These are phyloP conservation scores for Ophiostoma quercus DNA, from an alignment of 2,329 filamentous ascomycete species.

Conservation along the genomic window DNA sequence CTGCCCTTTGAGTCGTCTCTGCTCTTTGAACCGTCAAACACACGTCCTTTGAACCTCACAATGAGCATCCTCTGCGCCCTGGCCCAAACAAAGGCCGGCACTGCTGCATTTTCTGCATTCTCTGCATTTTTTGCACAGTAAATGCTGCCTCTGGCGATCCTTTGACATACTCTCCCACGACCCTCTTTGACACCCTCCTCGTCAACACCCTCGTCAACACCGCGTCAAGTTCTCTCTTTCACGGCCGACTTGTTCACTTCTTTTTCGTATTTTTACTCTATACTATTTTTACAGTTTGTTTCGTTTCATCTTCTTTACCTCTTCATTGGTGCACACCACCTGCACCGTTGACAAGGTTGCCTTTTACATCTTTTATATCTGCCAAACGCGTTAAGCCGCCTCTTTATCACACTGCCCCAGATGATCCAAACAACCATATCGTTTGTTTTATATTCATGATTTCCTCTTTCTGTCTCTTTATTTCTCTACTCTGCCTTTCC, in stretches of 20 bases:
- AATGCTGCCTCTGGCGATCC: background rate
- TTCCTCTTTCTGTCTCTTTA: background rate
- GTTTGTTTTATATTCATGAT: background rate
- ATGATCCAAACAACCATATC: background rate
- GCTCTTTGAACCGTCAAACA: background rate
- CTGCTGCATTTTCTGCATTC: background rate
- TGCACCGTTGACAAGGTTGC: background rate
- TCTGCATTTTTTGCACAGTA: no score
- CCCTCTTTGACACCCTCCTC: background rate
- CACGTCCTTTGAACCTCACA: background rate
- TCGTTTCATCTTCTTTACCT: constrained; percentile 7
- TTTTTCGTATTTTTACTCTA: background rate
- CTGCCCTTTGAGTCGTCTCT: background rate
- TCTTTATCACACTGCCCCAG: background rate
- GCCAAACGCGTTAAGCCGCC: background rate
- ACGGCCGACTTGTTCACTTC: background rate
- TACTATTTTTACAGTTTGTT: background rate
- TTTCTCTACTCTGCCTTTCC: background rate
- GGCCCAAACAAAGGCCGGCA: background rate
- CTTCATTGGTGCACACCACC: background rate
- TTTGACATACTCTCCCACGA: background rate
- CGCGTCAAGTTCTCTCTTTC: background rate
- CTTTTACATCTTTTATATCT: background rate
- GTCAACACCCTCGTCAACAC: background rate
- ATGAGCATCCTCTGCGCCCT: background rate